Conservation (phyloP, 2,329 filamentous ascomycete species). For the Didymella exigua region DNA sequence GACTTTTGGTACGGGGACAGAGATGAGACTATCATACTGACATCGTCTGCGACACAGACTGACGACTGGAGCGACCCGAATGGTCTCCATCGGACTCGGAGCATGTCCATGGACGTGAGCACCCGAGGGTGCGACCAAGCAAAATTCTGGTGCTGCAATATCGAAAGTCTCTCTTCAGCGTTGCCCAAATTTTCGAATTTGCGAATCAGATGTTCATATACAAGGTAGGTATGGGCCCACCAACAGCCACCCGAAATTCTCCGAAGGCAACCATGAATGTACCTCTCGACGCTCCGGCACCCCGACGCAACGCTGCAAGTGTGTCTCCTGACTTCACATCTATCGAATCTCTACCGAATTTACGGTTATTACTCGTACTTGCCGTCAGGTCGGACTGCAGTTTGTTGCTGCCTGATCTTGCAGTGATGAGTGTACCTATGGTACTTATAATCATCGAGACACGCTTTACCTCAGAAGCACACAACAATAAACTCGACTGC, state of each 20-base stretch:
- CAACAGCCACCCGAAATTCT: neutral
- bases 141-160: too few relatives aligned
- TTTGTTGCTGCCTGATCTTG: neutral
- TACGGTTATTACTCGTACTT: neutral
- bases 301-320: neutral
- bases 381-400: neutral
- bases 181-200: too few relatives aligned
- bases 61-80: slow-evolving; percentile 4
- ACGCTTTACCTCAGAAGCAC: too few relatives aligned
- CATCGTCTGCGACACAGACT: slow-evolving; percentile 1
- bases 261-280: neutral
- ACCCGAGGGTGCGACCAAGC: neutral
- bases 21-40: neutral
- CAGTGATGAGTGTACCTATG: too few relatives aligned
- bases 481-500: too few relatives aligned
- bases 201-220: too few relatives aligned
- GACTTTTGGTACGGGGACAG: neutral
- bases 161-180: too few relatives aligned
- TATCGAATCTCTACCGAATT: too few relatives aligned
- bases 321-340: neutral
- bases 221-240: neutral
- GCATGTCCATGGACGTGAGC: slow-evolving; percentile 7
- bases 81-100: slow-evolving; percentile 5
- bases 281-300: neutral
- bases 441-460: too few relatives aligned